Evolutionary conservation across 2,329 filamentous ascomycete species (phyloP).

Genomic region (Tolypocladium inflatum): DNA sequence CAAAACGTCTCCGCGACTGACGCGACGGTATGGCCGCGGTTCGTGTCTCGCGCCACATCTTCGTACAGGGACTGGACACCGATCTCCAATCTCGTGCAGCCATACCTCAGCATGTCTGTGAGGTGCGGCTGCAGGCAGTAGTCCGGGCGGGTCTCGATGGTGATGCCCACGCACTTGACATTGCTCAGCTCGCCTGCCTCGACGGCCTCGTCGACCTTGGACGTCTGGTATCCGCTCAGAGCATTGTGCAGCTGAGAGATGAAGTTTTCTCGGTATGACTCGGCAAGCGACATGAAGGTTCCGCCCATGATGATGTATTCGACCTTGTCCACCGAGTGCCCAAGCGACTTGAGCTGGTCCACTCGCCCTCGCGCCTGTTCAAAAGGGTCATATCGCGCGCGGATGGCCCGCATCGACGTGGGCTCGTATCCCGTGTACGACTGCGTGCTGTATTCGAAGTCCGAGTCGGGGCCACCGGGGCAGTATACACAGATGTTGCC

Average conservation of each 20-base stretch:
- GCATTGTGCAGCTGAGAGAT: constrained; percentile 96
- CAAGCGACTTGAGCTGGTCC: constrained; percentile 90
- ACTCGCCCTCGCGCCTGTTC: constrained; percentile 93
- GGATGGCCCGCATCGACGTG: constrained; percentile 95
- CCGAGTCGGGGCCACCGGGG: constrained; percentile 91
- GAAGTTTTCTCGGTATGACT: constrained; percentile 84
- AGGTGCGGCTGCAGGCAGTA: constrained; percentile 96
- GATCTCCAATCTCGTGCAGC: constrained; percentile 87
- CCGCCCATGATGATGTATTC: constrained; percentile 99
- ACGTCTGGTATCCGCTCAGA: constrained; percentile 88
- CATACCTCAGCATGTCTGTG: constrained; percentile 93
- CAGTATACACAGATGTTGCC: constrained; percentile 99
- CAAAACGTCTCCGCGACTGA: constrained; percentile 95
- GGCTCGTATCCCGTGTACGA: constrained; percentile 98
- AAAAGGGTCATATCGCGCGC: constrained; percentile 93
- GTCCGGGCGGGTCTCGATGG: constrained; percentile 93
- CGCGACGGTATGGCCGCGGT: constrained; percentile 90
- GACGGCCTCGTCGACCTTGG: constrained; percentile 91
- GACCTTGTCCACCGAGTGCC: constrained; percentile 96
- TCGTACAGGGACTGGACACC: constrained; percentile 97
- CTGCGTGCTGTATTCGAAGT: constrained; percentile 98
- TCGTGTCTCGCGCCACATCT: constrained; percentile 96
- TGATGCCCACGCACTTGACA: constrained; percentile 96
- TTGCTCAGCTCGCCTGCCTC: constrained; percentile 92
- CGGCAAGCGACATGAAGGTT: constrained; percentile 93